Base-by-base conservation (phyloP, 805 yeast genomes). In the Candida maris region DNA sequence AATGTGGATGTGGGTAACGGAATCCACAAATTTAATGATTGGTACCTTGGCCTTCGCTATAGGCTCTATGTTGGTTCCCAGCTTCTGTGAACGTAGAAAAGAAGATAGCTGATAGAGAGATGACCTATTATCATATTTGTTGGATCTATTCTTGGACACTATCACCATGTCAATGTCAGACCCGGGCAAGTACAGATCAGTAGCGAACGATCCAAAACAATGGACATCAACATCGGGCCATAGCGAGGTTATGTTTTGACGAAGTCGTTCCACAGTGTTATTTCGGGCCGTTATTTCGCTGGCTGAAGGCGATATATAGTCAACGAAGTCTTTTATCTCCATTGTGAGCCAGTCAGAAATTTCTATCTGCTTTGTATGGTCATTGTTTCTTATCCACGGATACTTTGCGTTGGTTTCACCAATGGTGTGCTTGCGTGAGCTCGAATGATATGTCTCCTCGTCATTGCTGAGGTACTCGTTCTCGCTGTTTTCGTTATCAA, bases 111-210 rank as follows among this genome's bases (percentile, higher is more conserved):
- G 80, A 56, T 81, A 88, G 30, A 91, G 61, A 17, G 75, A 65
- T n/a, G 77, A 70, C 53, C 85, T 74, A 39, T 71, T 74, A 49
- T 76, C 87, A 48, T 75, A 71, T 44, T 70, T 73, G 3, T 81
- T 79, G 10, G 65, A 61, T 35, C 55, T 38, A 5, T 34, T 44
- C 13, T 69, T 61, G 16, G 95, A 82, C 3, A 81, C 67, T 17
- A 91, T 75, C 30, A 89, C 97, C 79, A 93, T 81, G 60, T 91
- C 98, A 21, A 91, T 87, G 68, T 91, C 98, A 0, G 96, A 86
- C 2, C 95, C 95, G 0, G 97, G 97, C 13, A 91, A 67, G 54
- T 88, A 91, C 42, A 91, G 65, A 54, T 89, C 96, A 0, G 97
- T 89, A 0, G 97, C 96, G 58, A 77, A 85, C 0, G 97, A 89